Percentiles rank a stretch among this genome's conserved stretches.
Conservation (phyloP, 2,329 filamentous ascomycete species). For the Botryotinia narcissicola region DNA sequence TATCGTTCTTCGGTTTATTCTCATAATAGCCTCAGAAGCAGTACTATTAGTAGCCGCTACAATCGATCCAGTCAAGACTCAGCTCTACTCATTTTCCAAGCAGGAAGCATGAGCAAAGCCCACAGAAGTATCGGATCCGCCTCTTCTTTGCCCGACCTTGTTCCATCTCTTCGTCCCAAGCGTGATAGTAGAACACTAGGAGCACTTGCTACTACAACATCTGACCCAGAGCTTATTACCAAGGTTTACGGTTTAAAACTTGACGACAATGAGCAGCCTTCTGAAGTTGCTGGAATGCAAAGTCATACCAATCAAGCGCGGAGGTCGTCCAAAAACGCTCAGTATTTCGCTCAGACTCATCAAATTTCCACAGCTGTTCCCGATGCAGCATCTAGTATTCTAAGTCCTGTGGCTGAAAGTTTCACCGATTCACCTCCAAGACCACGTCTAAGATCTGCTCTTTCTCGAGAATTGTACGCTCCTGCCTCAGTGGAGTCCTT, state of each 20-base stretch:
- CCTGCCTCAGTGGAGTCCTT: not conserved
- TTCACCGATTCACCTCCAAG: constrained; percentile 18
- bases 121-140: constrained; percentile 35
- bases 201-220: not conserved
- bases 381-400: constrained; percentile 14
- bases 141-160: constrained; percentile 38
- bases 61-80: constrained; percentile 37
- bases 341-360: constrained; percentile 20
- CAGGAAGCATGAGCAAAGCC: constrained; percentile 26
- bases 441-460: constrained; percentile 1
- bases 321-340: constrained; percentile 25
- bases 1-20: constrained; percentile 36
- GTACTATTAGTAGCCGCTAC: constrained; percentile 24
- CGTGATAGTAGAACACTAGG: constrained; percentile 20
- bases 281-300: constrained; percentile 21
- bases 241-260: constrained; percentile 14
- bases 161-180: constrained; percentile 31
- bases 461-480: not conserved
- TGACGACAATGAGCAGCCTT: constrained; percentile 22
- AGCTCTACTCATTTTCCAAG: constrained; percentile 25
- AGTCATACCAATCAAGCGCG: constrained; percentile 25
- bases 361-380: not conserved
- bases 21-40: constrained; percentile 34
- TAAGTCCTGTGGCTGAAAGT: constrained; percentile 36
- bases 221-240: constrained; percentile 22